These are phyloP conservation scores for Geosmithia morbida DNA, from an alignment of 2,329 filamentous ascomycete species.

Conservation along the genomic window DNA sequence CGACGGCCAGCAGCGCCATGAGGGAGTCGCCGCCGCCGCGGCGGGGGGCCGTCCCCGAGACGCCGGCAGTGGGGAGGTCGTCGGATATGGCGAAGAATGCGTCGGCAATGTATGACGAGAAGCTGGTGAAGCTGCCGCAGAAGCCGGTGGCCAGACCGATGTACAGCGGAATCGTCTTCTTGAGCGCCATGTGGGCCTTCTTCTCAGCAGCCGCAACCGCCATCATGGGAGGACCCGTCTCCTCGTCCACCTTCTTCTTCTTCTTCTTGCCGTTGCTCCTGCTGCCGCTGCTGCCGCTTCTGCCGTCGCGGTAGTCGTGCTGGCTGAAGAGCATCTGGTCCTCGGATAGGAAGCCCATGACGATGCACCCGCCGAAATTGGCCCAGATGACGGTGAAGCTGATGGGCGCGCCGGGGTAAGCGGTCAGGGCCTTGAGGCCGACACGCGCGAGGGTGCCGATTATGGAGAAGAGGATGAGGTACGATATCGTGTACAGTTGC, in stretches of 20 bases:
- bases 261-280: background rate
- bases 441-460: slow-evolving; percentile 73
- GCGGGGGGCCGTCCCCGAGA: slow-evolving; percentile 26
- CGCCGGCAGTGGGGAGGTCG: slow-evolving; percentile 33
- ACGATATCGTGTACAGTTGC: slow-evolving; percentile 58
- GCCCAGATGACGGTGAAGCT: slow-evolving; percentile 70
- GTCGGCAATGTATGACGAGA: slow-evolving; percentile 75
- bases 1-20: slow-evolving; percentile 62
- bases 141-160: slow-evolving; percentile 78
- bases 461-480: slow-evolving; percentile 75
- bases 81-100: slow-evolving; percentile 69
- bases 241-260: slow-evolving; percentile 19
- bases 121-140: slow-evolving; percentile 81
- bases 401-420: slow-evolving; percentile 64
- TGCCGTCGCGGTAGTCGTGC: background rate
- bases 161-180: slow-evolving; percentile 81
- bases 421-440: slow-evolving; percentile 65
- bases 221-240: slow-evolving; percentile 9
- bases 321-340: slow-evolving; percentile 58
- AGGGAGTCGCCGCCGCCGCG: slow-evolving; percentile 69
- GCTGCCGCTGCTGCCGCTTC: background rate
- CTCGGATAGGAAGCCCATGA: slow-evolving; percentile 79
- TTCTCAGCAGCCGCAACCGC: slow-evolving; percentile 29
- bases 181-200: slow-evolving; percentile 46
- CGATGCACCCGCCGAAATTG: slow-evolving; percentile 65